Evolutionary conservation across 768 basidiomycete genomes (phyloP).

Genomic region (Boletus rex-veris): DNA sequence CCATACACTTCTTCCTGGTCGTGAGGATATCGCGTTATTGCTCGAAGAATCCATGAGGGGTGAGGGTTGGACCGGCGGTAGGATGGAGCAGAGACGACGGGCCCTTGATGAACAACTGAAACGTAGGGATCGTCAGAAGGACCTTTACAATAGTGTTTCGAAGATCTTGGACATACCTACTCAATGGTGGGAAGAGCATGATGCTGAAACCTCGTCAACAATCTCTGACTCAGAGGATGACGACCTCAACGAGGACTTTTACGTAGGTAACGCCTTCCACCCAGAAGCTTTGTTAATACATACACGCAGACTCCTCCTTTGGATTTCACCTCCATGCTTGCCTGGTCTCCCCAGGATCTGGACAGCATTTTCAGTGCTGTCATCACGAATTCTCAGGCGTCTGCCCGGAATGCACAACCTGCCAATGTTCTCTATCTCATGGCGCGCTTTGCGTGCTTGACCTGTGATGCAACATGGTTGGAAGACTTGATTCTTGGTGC

Average conservation of each 20-base stretch:
- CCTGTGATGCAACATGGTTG: constrained; percentile 88
- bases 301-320: constrained; percentile 59
- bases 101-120: constrained; percentile 55
- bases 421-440: constrained; percentile 90
- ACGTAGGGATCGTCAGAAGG: constrained; percentile 49
- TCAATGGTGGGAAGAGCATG: constrained; percentile 64
- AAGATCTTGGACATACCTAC: constrained; percentile 52
- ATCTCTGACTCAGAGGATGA: constrained; percentile 49
- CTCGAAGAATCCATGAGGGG: constrained; percentile 87
- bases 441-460: constrained; percentile 87
- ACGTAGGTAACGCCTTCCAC: constrained; percentile 34
- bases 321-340: constrained; percentile 88
- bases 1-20: constrained; percentile 73
- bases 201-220: constrained; percentile 41
- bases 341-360: constrained; percentile 79
- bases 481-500: constrained; percentile 91
- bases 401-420: constrained; percentile 74
- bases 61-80: constrained; percentile 77
- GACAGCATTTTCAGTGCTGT: constrained; percentile 79
- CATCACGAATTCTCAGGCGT: constrained; percentile 70
- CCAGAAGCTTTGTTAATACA: constrained; percentile 3
- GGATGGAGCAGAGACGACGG: constrained; percentile 66
- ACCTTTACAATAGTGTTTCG: constrained; percentile 57
- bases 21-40: constrained; percentile 82
- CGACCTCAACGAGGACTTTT: constrained; percentile 46